phyloP scores from a whole-genome alignment of 306 rosid genomes.

The Begonia loranthoides region DNA sequence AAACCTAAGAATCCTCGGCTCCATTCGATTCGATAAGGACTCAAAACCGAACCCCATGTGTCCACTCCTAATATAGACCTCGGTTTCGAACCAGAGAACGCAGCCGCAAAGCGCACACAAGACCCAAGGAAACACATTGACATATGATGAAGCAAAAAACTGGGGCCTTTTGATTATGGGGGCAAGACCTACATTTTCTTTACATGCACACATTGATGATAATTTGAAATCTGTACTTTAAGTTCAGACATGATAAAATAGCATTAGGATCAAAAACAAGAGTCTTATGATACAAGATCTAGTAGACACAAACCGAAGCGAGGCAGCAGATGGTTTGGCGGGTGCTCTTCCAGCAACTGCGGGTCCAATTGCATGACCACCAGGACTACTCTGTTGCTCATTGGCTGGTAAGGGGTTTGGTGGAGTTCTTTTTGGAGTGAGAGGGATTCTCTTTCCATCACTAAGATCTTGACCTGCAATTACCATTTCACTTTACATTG shows the following conservation, averaged over 20 bases:
- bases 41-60: too few relatives aligned
- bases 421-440: conserved; percentile 30
- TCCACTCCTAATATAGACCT: too few relatives aligned
- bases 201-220: conserved; percentile 41
- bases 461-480: conserved; percentile 68
- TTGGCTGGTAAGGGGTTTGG: conserved; percentile 62
- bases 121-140: too few relatives aligned
- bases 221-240: conserved; percentile 10
- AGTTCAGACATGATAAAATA: conserved; percentile 22
- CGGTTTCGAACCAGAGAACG: too few relatives aligned
- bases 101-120: too few relatives aligned
- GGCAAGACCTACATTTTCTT: conserved; percentile 18
- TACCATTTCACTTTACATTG: neutral
- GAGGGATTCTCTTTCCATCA: conserved; percentile 40
- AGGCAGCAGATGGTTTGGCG: conserved; percentile 61
- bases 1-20: too few relatives aligned
- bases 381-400: conserved; percentile 64
- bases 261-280: conserved; percentile 21
- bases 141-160: too few relatives aligned
- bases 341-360: conserved; percentile 89
- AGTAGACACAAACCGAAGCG: conserved; percentile 19
- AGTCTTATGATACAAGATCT: conserved; percentile 17
- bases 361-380: conserved; percentile 57
- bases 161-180: neutral
- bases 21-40: too few relatives aligned